These are phyloP conservation scores for Lasiosphaeriaceae sp. DNA, from an alignment of 495 filamentous ascomycete species.

Conservation along the genomic window DNA sequence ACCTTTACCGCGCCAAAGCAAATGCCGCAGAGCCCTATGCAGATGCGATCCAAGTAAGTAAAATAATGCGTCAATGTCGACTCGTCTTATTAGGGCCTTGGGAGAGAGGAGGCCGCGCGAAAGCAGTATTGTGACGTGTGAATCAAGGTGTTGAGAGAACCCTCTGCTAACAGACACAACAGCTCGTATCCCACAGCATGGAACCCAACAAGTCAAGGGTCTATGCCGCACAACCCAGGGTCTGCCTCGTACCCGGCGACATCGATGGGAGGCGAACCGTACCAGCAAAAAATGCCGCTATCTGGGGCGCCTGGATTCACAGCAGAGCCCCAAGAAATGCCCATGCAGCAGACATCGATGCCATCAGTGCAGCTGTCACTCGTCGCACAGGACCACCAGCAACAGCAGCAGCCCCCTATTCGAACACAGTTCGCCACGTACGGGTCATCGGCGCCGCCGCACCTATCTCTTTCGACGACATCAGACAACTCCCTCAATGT, in stretches of 20 bases:
- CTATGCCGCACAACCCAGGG: slow-evolving; percentile 37
- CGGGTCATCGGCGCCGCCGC: slow-evolving; percentile 38
- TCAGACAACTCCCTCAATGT: slow-evolving; percentile 39
- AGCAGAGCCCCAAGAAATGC: slow-evolving; percentile 46
- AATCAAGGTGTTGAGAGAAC: neutral
- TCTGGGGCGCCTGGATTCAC: slow-evolving; percentile 40
- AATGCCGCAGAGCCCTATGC: slow-evolving; percentile 48
- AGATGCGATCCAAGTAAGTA: slow-evolving; percentile 51
- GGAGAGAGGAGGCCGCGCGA: too few relatives aligned
- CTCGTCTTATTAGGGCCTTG: too few relatives aligned
- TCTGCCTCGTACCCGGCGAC: slow-evolving; percentile 39
- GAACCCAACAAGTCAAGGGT: slow-evolving; percentile 38
- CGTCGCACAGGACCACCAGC: slow-evolving; percentile 35
- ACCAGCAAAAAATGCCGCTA: slow-evolving; percentile 44
- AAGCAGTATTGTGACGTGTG: neutral
- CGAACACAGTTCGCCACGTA: slow-evolving; percentile 46
- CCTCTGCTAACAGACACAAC: slow-evolving; percentile 7
- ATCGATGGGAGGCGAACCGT: slow-evolving; percentile 40
- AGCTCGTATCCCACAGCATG: slow-evolving; percentile 33
- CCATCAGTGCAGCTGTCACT: slow-evolving; percentile 47
- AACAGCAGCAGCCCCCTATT: slow-evolving; percentile 29
- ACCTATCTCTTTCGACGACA: slow-evolving; percentile 41
- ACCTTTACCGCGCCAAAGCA: slow-evolving; percentile 51
- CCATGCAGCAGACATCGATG: slow-evolving; percentile 45
- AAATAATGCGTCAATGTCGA: too few relatives aligned